These are phyloP conservation scores for Proliferodiscus dingleyae DNA, from an alignment of 2,329 filamentous ascomycete genomes.

Conservation along the genomic window DNA sequence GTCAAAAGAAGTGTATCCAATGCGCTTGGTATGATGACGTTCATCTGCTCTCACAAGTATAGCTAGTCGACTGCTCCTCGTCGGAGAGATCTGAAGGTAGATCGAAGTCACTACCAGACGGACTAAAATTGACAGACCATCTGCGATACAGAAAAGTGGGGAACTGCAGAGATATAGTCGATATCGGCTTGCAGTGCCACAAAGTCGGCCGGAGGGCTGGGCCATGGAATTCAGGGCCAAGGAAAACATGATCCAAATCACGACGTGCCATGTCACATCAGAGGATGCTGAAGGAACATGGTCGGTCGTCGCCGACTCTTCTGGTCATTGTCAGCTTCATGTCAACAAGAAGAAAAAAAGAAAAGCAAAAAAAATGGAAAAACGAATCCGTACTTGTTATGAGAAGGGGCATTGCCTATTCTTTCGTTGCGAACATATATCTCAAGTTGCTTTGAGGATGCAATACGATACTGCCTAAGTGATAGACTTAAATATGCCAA, in stretches of 20 bases:
- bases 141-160: constrained; percentile 12
- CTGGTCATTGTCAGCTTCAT: too few species aligned
- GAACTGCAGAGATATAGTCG: constrained; percentile 13
- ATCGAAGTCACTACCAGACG: neutral
- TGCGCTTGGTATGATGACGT: neutral
- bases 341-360: too few species aligned
- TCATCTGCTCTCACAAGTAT: neutral
- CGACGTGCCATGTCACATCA: constrained; percentile 16
- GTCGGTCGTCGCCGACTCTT: neutral
- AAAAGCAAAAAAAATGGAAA: too few species aligned
- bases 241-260: constrained; percentile 15
- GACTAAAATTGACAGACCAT: constrained; percentile 10
- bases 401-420: too few species aligned
- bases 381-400: too few species aligned
- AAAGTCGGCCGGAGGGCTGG: constrained; percentile 12
- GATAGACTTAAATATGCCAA: too few species aligned
- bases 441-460: too few species aligned
- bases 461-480: too few species aligned
- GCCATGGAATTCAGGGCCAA: constrained; percentile 21
- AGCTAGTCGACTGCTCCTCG: neutral
- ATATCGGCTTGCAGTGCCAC: constrained; percentile 9
- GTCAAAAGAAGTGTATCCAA: neutral
- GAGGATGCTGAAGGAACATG: too few species aligned
- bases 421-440: too few species aligned
- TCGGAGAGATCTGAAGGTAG: neutral